Evolutionary conservation across 345 rosid species (phyloP).

Genomic region (Fremontodendron californicum): DNA sequence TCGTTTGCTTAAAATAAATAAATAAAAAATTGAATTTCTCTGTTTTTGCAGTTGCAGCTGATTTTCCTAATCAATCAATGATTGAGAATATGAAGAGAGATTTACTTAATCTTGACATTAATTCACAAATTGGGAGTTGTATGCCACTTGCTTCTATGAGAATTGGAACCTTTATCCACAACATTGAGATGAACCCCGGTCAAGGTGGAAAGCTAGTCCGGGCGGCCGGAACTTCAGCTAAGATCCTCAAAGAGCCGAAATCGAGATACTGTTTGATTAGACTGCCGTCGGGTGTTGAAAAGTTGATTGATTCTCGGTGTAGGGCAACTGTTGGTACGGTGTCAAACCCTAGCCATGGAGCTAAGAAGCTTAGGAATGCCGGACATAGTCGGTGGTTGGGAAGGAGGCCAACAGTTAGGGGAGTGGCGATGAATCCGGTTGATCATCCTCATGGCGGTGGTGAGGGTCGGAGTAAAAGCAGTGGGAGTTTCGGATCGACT

Average conservation of each 20-base stretch:
- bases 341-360: background rate
- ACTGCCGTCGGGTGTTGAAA: background rate
- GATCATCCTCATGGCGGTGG: slow-evolving; percentile 4
- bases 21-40: background rate
- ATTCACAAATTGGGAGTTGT: slow-evolving; percentile 4
- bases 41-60: background rate
- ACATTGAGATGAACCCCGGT: background rate
- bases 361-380: background rate
- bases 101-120: slow-evolving; percentile 1
- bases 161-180: background rate
- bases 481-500: background rate
- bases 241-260: background rate
- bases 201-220: slow-evolving; percentile 2
- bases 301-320: background rate
- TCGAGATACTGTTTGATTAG: slow-evolving; percentile 1
- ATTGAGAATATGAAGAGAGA: background rate
- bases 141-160: slow-evolving; percentile 1
- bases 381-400: background rate
- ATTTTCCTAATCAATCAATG: background rate
- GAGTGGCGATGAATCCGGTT: background rate
- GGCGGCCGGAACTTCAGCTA: background rate
- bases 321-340: background rate
- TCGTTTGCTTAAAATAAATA: background rate
- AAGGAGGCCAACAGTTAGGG: background rate
- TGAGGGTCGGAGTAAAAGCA: slow-evolving; percentile 4